Evolutionary conservation across 257 asterid genomes (phyloP).

Genomic region (Przewalskia tangutica): DNA sequence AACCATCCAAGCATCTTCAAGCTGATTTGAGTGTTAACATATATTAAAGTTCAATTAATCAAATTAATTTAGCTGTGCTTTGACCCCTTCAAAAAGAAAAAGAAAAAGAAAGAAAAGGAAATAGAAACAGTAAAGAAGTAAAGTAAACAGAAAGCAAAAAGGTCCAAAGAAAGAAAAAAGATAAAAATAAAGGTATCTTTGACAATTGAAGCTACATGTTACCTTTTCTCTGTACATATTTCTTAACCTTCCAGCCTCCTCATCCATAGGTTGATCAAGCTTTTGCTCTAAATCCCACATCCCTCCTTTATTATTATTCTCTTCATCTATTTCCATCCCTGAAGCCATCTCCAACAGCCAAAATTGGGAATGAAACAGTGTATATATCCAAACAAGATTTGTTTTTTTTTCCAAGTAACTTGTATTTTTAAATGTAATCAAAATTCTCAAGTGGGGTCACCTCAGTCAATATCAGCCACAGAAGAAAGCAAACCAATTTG

Average conservation of each 20-base stretch:
- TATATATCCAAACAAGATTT: not conserved
- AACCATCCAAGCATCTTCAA: not conserved
- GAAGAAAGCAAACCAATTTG: constrained; percentile 2
- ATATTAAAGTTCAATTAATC: not conserved
- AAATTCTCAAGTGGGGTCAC: constrained; percentile 22
- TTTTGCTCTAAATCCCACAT: constrained; percentile 99
- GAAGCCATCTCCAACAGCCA: constrained; percentile 32
- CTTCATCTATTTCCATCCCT: constrained; percentile 50
- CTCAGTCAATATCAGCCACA: constrained; percentile 18
- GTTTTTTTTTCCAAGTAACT: not conserved
- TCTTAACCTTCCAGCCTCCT: constrained; percentile 84
- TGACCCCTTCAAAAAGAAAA: not conserved
- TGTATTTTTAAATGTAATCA: not conserved
- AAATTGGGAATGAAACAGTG: constrained; percentile 1
- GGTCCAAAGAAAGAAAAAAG: not conserved
- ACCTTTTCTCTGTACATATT: constrained; percentile 94
- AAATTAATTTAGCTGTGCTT: not conserved
- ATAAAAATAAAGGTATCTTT: not conserved
- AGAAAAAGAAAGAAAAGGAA: not conserved
- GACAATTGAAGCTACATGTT: not conserved
- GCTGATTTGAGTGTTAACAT: not conserved
- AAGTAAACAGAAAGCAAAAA: not conserved
- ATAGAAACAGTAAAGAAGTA: not conserved
- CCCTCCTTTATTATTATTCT: constrained; percentile 41
- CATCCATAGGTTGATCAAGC: constrained; percentile 99